Evolutionary conservation across 768 basidiomycete genomes (phyloP), one percentile per base, ranked within the genome.

Genomic region (Panus rudis): DNA sequence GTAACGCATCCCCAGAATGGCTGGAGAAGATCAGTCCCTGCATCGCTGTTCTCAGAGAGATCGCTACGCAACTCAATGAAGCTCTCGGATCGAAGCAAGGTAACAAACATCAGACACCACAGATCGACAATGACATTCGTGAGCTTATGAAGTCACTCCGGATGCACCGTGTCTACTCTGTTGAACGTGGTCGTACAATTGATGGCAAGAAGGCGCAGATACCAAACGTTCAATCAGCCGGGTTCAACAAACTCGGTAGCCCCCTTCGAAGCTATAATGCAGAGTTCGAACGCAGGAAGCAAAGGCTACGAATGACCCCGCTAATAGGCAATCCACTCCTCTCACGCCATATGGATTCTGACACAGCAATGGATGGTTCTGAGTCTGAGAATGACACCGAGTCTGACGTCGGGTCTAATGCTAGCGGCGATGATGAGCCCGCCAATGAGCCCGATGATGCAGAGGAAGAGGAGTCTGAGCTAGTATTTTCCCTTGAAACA

Each of bases 1-100:
- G 55, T n/a, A 48, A 53, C 23, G 53, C 59, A 16, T 64, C 63
- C 7, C 64, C 61, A 61, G 59, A 64, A 16, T 65, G 63, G 65
- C 58, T 65, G 0, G 45, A 41, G 6, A 53, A 49, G 40, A 53
- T 67, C 14, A 47, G 58, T 0, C 65, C 65, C 1, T 62, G 60
- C 24, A 45, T 63, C 30, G 30, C 49, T n/a, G 37, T 62, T 23
- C 55, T 63, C 2, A 53, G 59, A 0, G 38, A 43, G 3, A 55
- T 62, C 21, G 53, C 53, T 0, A 43, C 46, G 1, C 51, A 55
- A 6, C 49, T 69, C 16, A 55, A 60, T 30, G 24, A 4, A 0
- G 20, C 33, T 3, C 55, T 62, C 5, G 63, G 64, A 3, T 40
- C 60, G 2, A 45, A 57, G 17, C 62, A 61, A 26, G 67, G 67